phyloP scores from a whole-genome alignment of 106 monocot species.

The Dendrobium chrysotoxum region DNA sequence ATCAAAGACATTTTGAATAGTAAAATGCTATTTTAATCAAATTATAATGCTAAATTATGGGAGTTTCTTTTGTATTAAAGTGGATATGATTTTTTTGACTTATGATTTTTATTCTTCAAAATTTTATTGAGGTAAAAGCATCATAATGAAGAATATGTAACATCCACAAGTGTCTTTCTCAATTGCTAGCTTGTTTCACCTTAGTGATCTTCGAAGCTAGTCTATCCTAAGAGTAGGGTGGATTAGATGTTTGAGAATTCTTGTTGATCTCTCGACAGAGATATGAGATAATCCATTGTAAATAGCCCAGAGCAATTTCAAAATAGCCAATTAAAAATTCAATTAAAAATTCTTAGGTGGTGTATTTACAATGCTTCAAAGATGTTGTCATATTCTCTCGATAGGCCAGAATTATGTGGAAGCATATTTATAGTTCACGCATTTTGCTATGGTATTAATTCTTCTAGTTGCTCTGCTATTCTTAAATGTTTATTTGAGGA shows the following conservation, averaged over 20 bases:
- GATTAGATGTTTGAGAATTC: not conserved
- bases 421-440: no score
- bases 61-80: no score
- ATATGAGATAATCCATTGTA: not conserved
- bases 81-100: not conserved
- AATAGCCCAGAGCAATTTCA: not conserved
- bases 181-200: not conserved
- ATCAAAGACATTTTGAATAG: no score
- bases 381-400: no score
- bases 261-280: not conserved
- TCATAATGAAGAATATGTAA: not conserved
- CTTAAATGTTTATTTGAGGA: no score
- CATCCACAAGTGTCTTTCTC: not conserved
- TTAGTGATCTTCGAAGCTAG: not conserved
- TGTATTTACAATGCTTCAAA: no score
- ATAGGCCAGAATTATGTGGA: no score
- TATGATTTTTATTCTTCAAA: not conserved
- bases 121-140: not conserved
- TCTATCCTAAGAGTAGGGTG: not conserved
- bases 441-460: no score
- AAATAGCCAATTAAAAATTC: not conserved
- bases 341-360: not conserved
- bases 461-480: no score
- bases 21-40: no score
- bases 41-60: no score